Evolutionary conservation across 1,139 yeast genomes (phyloP).

Genomic region (Keqinozyma sinolaborantium): DNA sequence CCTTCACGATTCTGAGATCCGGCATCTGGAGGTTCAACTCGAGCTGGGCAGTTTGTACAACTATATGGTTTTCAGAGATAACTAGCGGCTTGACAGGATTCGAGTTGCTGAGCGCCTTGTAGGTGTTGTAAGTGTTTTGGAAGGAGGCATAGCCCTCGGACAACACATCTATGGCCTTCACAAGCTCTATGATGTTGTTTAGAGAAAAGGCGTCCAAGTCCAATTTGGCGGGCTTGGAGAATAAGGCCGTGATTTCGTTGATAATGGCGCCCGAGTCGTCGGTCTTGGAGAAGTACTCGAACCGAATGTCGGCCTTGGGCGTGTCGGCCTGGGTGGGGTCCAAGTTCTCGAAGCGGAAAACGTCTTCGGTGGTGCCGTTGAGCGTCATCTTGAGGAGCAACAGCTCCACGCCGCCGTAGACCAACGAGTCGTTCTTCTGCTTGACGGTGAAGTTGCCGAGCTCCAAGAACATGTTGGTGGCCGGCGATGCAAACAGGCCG

Average conservation of each 20-base stretch:
- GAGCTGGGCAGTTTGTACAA: constrained; percentile 33
- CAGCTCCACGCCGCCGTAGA: constrained; percentile 46
- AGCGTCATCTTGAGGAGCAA: constrained; percentile 19
- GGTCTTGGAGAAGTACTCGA: constrained; percentile 39
- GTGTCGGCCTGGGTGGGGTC: constrained; percentile 4
- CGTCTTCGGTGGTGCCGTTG: constrained; percentile 12
- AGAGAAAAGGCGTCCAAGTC: constrained; percentile 22
- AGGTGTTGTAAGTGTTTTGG: neutral
- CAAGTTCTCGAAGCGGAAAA: constrained; percentile 18
- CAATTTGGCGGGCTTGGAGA: constrained; percentile 40
- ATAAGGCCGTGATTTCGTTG: constrained; percentile 38
- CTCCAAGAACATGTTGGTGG: constrained; percentile 23
- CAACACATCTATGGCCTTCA: constrained; percentile 14
- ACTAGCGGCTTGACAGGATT: no score
- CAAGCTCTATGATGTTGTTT: constrained; percentile 7
- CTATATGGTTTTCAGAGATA: constrained; percentile 14
- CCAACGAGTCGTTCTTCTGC: constrained; percentile 36
- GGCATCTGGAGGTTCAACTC: constrained; percentile 7
- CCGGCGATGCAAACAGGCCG: constrained; percentile 36
- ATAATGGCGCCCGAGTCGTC: constrained; percentile 16
- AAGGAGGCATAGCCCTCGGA: constrained; percentile 1
- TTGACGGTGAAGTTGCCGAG: constrained; percentile 32
- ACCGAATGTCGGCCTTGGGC: constrained; percentile 46
- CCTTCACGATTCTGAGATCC: constrained; percentile 10
- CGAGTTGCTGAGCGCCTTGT: neutral